These are phyloP conservation scores for Nemania serpens DNA, from an alignment of 2,329 filamentous ascomycete species.

Conservation along the genomic window DNA sequence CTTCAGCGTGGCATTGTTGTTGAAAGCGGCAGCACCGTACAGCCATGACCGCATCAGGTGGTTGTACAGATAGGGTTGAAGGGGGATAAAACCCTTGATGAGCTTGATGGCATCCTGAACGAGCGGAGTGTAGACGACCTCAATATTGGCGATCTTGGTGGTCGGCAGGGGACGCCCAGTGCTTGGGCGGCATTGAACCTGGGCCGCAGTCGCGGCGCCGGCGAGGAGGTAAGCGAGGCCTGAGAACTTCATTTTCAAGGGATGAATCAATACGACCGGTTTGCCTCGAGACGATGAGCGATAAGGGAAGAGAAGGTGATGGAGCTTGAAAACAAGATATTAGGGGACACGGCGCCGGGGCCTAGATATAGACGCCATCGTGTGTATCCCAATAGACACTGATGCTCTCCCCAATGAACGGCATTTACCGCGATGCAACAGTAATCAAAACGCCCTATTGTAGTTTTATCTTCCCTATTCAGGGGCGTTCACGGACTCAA, in stretches of 20 bases:
- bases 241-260: constrained; percentile 24
- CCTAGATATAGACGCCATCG: too few species aligned
- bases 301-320: constrained; percentile 9
- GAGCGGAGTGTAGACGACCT: constrained; percentile 26
- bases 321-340: background rate
- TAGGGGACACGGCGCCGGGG: too few species aligned
- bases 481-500: background rate
- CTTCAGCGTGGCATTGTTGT: constrained; percentile 27
- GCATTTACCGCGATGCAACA: too few species aligned
- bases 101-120: constrained; percentile 18
- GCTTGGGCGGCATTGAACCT: background rate
- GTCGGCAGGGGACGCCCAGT: constrained; percentile 4
- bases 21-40: constrained; percentile 25
- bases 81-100: constrained; percentile 22
- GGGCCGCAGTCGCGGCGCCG: background rate
- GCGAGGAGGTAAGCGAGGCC: constrained; percentile 9
- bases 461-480: background rate
- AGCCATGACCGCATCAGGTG: constrained; percentile 29
- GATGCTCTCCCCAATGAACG: too few species aligned
- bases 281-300: background rate
- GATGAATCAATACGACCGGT: background rate
- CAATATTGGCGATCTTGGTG: constrained; percentile 26
- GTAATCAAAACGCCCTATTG: too few species aligned
- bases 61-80: constrained; percentile 28
- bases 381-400: too few species aligned